Evolutionary conservation across 2,329 filamentous ascomycete species (phyloP), one percentile per base, ranked within the genome.

Genomic region (Microdochium paspali): DNA sequence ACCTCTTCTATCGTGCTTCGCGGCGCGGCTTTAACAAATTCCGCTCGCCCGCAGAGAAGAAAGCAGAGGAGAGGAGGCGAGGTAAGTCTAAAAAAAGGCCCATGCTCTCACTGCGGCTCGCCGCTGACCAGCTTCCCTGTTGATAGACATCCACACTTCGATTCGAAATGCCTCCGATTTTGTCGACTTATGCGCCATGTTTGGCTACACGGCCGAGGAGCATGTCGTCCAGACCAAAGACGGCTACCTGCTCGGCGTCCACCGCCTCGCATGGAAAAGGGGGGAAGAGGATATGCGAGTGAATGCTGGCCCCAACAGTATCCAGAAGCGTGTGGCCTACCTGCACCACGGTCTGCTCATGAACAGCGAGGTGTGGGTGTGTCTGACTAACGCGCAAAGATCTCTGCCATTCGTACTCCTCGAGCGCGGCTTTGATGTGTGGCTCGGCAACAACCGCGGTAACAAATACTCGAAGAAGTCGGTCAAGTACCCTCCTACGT

Each of bases 391-490:
- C 55, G 82, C 84, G 56, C 79, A 94, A 64, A 79, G 90, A 56
- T 91, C 86, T 55, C 72, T 98, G 32, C 89, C 93, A 0, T 97
- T 98, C 62, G 79, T 86, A 55, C 73, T 98, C 40, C 89, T 95
- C 0, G 89, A 96, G 59, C 79, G 80, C 58, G 93, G 93, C 2
- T 98, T 94, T 58, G 93, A 98, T 70, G 91, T 97, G 54, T 98
- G 93, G 87, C 75, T 98, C 52, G 93, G 93, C 45, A 98, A 98
- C 66, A 98, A 98, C 61, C 84, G 93, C 30, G 93, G 93, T 45
- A 98, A 98, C 76, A 98, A 98, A 64, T 98, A 98, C 69, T 95
- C 90, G 43, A 98, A 97, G 66, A 98, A 98, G 68, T 90, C 84
- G 2, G 80, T 90, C 46, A 77, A 84, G 50, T 73, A 74, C 52